Percentiles rank a stretch among this genome's conserved stretches.
These are phyloP conservation scores for Coelastrella sp. DNA, from an alignment of 139 green algal species.

Conservation along the genomic window DNA sequence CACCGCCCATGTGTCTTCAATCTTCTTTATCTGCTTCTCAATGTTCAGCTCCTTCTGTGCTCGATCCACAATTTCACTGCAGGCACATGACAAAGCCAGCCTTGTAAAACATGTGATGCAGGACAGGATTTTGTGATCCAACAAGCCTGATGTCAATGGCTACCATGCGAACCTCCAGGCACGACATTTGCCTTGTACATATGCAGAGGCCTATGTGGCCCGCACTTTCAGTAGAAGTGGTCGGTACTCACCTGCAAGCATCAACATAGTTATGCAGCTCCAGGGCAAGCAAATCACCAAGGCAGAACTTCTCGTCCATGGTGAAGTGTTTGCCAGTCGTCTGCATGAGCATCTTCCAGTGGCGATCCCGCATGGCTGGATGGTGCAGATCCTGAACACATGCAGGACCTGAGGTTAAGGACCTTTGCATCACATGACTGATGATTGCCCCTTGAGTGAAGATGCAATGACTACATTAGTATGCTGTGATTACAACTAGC, in stretches of 20 bases:
- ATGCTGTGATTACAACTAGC: too few relatives aligned
- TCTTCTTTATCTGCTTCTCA: slow-evolving; percentile 88
- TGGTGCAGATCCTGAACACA: slow-evolving; percentile 81
- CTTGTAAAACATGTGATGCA: background rate
- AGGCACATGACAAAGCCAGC: background rate
- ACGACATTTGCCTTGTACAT: too few relatives aligned
- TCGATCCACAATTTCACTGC: slow-evolving; percentile 83
- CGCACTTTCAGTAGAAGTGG: too few relatives aligned
- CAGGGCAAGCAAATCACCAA: slow-evolving; percentile 88
- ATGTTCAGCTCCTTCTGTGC: slow-evolving; percentile 92
- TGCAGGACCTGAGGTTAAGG: background rate
- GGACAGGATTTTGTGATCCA: too few relatives aligned
- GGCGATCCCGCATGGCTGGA: slow-evolving; percentile 89
- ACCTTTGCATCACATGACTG: background rate
- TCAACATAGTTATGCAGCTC: slow-evolving; percentile 92
- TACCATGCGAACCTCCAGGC: too few relatives aligned
- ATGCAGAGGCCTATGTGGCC: too few relatives aligned
- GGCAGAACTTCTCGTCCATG: slow-evolving; percentile 87
- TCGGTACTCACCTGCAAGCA: slow-evolving; percentile 70
- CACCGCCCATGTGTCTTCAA: slow-evolving; percentile 86
- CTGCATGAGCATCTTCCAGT: slow-evolving; percentile 92
- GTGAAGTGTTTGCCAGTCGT: slow-evolving; percentile 87
- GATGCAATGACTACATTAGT: background rate
- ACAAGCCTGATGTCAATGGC: too few relatives aligned
- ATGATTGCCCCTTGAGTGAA: background rate